phyloP scores from a whole-genome alignment of 345 rosid species.

The sweet orange (Citrus sinensis) region DVS_A1.0 CM039161.1:20288001-20288500 shows the following conservation, averaged over 20 bases:
- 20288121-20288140: no score
- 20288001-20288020: no score
- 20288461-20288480: neutral
- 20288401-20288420: neutral
- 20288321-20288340: neutral
- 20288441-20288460: neutral
- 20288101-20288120: no score
- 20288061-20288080: no score
- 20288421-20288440: neutral
- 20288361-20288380: neutral
- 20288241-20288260: conserved; percentile 1
- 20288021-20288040: no score
- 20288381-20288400: neutral
- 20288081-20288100: no score
- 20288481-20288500: neutral
- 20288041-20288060: no score
- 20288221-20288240: neutral
- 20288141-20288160: no score
- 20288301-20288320: neutral
- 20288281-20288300: neutral
- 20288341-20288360: conserved; percentile 5
- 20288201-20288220: neutral
- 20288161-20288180: no score
- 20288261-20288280: neutral
- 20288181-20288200: neutral